Evolutionary conservation across 1,284 basidiomycete species (phyloP).

Genomic region (Malassezia vespertilionis): DNA sequence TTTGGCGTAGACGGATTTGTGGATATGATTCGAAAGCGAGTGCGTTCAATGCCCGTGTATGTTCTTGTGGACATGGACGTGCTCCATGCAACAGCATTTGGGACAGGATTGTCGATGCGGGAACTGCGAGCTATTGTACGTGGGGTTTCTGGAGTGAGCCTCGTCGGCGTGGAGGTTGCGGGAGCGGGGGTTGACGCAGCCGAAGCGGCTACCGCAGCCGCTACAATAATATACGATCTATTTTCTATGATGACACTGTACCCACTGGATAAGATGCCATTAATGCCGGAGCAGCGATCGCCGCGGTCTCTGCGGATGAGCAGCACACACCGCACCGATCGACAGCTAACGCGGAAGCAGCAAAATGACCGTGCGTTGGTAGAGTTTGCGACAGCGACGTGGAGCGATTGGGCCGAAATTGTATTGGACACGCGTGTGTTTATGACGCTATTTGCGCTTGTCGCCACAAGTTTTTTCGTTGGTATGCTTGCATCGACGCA

Average conservation of each 20-base stretch:
- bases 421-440: too few species aligned
- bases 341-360: too few species aligned
- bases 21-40: conserved; percentile 19
- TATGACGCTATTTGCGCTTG: too few species aligned
- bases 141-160: conserved; percentile 25
- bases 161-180: conserved; percentile 36
- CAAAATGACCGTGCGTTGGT: too few species aligned
- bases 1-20: conserved; percentile 24
- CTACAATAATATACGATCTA: conserved; percentile 31
- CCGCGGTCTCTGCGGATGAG: not conserved
- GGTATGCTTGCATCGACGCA: not conserved
- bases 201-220: conserved; percentile 30
- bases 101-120: conserved; percentile 27
- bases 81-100: conserved; percentile 31
- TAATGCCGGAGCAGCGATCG: conserved; percentile 1
- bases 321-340: too few species aligned
- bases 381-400: too few species aligned
- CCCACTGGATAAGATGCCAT: conserved; percentile 2
- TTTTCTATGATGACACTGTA: conserved; percentile 16
- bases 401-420: too few species aligned
- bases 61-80: conserved; percentile 35
- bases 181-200: conserved; percentile 30
- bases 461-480: too few species aligned
- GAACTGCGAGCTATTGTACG: conserved; percentile 27
- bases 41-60: conserved; percentile 29